Evolutionary conservation across 2,329 filamentous ascomycete genomes (phyloP).

Genomic region (Teratosphaeria gauchensis): DNA sequence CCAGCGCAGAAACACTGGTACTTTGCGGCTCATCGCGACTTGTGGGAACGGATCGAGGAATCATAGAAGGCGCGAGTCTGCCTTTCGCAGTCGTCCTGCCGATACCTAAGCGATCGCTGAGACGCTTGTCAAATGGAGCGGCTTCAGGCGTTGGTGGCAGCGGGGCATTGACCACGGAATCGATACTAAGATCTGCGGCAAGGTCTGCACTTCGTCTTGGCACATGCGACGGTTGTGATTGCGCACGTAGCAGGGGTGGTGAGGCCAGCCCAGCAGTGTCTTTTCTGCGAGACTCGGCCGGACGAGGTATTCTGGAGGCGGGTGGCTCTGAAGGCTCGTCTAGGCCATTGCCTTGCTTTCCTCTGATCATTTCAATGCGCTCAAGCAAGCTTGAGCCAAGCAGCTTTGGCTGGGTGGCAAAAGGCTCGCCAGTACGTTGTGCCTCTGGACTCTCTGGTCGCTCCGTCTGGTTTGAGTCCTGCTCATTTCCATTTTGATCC

Average conservation of each 20-base stretch:
- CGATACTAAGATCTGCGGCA: slow-evolving; percentile 10
- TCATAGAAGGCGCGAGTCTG: slow-evolving; percentile 57
- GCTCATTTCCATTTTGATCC: not conserved
- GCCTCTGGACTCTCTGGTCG: not conserved
- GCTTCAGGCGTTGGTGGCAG: not conserved
- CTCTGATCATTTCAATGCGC: slow-evolving; percentile 29
- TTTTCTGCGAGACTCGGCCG: slow-evolving; percentile 21
- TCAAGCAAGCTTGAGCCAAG: slow-evolving; percentile 27
- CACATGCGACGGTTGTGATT: slow-evolving; percentile 39
- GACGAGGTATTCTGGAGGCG: slow-evolving; percentile 27
- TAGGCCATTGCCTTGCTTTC: slow-evolving; percentile 13
- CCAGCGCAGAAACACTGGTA: slow-evolving; percentile 76
- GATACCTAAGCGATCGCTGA: slow-evolving; percentile 52
- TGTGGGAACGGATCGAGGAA: slow-evolving; percentile 70
- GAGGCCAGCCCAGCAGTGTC: slow-evolving; percentile 24
- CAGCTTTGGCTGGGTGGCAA: slow-evolving; percentile 24
- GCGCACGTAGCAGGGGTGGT: slow-evolving; percentile 41
- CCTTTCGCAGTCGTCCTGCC: slow-evolving; percentile 38
- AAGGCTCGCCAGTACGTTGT: slow-evolving; percentile 13
- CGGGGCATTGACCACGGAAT: slow-evolving; percentile 18
- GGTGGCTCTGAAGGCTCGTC: slow-evolving; percentile 10
- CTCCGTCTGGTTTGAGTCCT: slow-evolving; percentile 2
- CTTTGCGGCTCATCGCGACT: slow-evolving; percentile 49
- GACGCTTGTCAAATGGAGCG: slow-evolving; percentile 54
- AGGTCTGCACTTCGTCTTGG: slow-evolving; percentile 12